Evolutionary conservation across 2,329 filamentous ascomycete species (phyloP), one percentile per base, ranked within the genome.

Genomic region (Claviceps capensis): DNA sequence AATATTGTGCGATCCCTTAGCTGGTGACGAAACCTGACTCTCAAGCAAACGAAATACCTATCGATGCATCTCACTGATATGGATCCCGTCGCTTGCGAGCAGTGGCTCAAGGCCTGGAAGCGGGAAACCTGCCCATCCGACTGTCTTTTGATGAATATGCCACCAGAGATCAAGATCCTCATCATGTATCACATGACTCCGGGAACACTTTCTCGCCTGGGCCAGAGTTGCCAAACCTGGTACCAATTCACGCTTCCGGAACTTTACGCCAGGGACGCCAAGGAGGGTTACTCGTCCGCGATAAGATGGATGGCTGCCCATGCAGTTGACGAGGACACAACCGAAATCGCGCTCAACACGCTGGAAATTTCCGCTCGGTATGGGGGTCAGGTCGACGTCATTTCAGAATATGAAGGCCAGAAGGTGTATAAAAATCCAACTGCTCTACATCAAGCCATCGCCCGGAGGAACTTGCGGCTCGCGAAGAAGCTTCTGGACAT

Each of bases 51-150:
- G 2, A 8, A 19, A 22, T 4, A 19, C 19, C 2, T 19, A 38
- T 19, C 4, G 34, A 13, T 17, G 26, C 2, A 16, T 16, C 13
- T 37, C 5, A 30, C n/a, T 30, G 43, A 9, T 5, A 55, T 75
- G 75, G 50, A 77, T 73, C 1, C 80, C 16, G 13, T 3, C 17
- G 17, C n/a, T 5, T 1, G 4, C 5, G 13, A 22, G 5, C 5
- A 3, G n/a, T 49, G 19, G 16, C 4, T 49, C 9, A 7, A 9
- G 4, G 40, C 1, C 13, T 50, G 48, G 40, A 13, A 23, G 9
- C 6, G 7, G 14, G 41, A 45, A n/a, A 17, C 14, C 19, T 43
- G 17, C 16, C 48, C 1, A 14, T 42, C 19, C 1, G n/a, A 13
- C 7, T 11, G 9, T 11, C n/a, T 16, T 22, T 8, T 46, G 14